phyloP scores from a whole-genome alignment of 176 grass and related monocot genomes.

The Elaeis guineensis region DNA sequence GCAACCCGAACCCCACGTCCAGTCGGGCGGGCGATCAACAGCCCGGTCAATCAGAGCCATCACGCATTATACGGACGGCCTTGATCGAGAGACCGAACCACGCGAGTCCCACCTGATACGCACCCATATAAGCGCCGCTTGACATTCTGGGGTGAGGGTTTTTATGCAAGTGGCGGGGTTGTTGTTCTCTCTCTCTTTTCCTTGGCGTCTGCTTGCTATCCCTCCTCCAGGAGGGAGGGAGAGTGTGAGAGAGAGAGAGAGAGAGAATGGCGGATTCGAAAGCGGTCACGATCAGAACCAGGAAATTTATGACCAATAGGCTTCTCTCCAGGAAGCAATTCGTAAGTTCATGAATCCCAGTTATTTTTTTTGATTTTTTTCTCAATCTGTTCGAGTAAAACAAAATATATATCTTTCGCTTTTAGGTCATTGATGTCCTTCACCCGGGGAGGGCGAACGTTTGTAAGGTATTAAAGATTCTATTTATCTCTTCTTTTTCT shows the following conservation, averaged over 20 bases:
- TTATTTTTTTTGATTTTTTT: neutral
- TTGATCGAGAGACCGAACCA: no score
- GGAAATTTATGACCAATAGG: slow-evolving; percentile 16
- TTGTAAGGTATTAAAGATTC: neutral
- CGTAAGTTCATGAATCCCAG: neutral
- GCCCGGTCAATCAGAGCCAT: no score
- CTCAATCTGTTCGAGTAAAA: neutral
- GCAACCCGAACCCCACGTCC: no score
- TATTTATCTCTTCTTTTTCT: neutral
- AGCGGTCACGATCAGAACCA: slow-evolving; percentile 3
- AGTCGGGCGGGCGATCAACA: no score
- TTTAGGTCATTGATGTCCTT: slow-evolving; percentile 12
- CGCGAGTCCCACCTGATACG: no score
- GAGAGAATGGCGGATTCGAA: slow-evolving; percentile 5
- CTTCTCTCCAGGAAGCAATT: slow-evolving; percentile 14
- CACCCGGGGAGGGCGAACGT: slow-evolving; percentile 14
- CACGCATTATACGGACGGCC: no score
- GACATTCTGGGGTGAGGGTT: no score
- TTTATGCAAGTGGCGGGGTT: no score
- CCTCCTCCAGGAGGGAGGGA: neutral
- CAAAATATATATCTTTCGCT: neutral
- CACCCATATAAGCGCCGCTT: no score
- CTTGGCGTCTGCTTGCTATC: no score
- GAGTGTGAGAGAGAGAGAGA: no score
- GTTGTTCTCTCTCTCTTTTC: no score